phyloP scores from a whole-genome alignment of 495 filamentous ascomycete genomes.

The Penicillium roqueforti region DNA sequence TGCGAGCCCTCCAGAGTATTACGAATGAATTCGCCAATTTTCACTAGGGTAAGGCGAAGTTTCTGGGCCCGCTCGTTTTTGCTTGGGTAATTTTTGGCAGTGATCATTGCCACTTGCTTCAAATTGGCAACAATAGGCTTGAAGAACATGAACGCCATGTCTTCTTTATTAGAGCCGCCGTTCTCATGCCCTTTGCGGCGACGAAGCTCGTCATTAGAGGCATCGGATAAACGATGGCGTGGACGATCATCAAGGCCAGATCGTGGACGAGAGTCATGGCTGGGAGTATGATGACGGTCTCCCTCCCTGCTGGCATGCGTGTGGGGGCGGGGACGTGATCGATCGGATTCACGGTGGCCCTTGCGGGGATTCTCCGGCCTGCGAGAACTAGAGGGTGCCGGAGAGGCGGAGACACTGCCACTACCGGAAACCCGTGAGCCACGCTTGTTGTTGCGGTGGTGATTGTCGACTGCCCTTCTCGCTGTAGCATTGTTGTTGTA shows the following conservation, averaged over 20 bases:
- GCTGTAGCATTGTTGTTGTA: constrained; percentile 61
- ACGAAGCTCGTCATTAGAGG: constrained; percentile 38
- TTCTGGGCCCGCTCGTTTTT: constrained; percentile 53
- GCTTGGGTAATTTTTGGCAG: constrained; percentile 57
- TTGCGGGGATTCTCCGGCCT: constrained; percentile 29
- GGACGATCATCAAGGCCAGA: constrained; percentile 36
- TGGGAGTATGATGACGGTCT: constrained; percentile 45
- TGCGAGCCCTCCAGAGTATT: constrained; percentile 31
- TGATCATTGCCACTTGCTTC: constrained; percentile 54
- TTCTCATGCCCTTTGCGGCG: constrained; percentile 42
- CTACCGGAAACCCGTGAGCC: constrained; percentile 40
- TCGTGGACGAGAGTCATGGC: constrained; percentile 35
- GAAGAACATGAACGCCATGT: constrained; percentile 54
- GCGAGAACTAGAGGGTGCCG: constrained; percentile 42
- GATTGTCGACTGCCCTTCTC: constrained; percentile 81
- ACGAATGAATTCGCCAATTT: constrained; percentile 48
- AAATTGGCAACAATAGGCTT: constrained; percentile 58
- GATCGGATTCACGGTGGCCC: constrained; percentile 49
- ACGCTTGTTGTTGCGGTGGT: constrained; percentile 82
- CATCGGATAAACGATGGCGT: constrained; percentile 39
- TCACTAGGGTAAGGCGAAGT: constrained; percentile 42
- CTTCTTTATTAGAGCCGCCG: constrained; percentile 42
- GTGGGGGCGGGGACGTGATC: constrained; percentile 45
- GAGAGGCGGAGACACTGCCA: constrained; percentile 50
- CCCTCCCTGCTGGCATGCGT: constrained; percentile 46